These are phyloP conservation scores for Pyrenula massariospora DNA, from an alignment of 495 filamentous ascomycete genomes.

Conservation along the genomic window DNA sequence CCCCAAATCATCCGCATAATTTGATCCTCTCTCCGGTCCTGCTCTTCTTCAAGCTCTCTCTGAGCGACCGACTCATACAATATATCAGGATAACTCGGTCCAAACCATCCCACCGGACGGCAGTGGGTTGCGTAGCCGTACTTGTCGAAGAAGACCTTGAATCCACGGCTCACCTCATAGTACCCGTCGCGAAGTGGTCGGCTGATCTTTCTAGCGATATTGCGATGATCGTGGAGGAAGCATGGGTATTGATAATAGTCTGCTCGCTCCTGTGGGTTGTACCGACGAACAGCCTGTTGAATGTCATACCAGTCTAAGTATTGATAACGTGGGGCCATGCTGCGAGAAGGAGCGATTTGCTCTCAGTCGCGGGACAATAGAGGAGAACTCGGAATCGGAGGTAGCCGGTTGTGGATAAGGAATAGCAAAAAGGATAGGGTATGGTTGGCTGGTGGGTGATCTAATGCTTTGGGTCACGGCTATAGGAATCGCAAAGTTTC, in stretches of 20 bases:
- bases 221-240: not conserved
- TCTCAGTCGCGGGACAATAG: too few species aligned
- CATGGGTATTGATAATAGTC: not conserved
- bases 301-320: not conserved
- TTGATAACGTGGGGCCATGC: not conserved
- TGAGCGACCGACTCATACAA: not conserved
- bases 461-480: too few species aligned
- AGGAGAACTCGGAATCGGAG: too few species aligned
- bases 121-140: not conserved
- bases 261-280: not conserved
- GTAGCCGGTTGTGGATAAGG: too few species aligned
- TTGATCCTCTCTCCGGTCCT: not conserved
- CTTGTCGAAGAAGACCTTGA: not conserved
- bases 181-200: not conserved
- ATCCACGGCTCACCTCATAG: not conserved
- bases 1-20: not conserved
- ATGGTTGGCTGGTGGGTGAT: too few species aligned
- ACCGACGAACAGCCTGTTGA: not conserved
- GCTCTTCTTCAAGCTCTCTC: not conserved
- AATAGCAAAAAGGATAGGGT: too few species aligned
- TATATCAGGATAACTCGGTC: not conserved
- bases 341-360: not conserved
- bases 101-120: not conserved
- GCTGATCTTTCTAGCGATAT: not conserved
- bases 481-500: too few species aligned